Conservation (phyloP, 345 rosid genomes). For the Eucalyptus sideroxylon region DNA sequence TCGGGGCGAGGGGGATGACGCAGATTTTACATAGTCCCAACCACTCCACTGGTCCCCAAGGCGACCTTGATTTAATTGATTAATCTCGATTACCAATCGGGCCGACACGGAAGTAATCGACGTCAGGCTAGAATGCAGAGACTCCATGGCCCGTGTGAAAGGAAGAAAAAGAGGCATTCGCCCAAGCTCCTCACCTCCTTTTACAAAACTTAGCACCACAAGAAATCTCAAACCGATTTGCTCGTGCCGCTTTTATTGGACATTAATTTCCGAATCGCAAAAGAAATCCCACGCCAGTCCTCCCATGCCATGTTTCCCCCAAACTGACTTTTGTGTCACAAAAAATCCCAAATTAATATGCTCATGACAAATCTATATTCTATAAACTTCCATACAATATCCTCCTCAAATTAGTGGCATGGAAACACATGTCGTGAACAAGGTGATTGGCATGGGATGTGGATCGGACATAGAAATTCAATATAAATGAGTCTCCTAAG, state of each 20-base stretch:
- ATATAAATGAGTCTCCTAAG: background rate
- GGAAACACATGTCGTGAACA: background rate
- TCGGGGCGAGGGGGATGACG: background rate
- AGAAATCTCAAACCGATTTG: background rate
- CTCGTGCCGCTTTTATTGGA: background rate
- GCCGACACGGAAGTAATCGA: background rate
- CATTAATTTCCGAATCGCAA: no score
- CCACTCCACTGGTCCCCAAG: background rate
- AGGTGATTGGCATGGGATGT: background rate
- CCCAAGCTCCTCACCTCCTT: background rate
- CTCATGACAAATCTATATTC: background rate
- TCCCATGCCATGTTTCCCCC: background rate
- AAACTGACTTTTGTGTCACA: background rate
- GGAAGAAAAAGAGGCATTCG: background rate
- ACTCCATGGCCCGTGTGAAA: background rate
- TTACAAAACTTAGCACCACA: background rate
- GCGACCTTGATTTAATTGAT: background rate
- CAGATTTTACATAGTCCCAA: background rate
- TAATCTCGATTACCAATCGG: background rate
- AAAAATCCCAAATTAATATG: rapidly evolving
- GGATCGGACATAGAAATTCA: background rate
- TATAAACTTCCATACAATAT: background rate
- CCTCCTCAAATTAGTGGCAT: background rate
- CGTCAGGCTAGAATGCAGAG: background rate
- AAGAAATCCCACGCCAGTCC: background rate